phyloP scores from a whole-genome alignment of 352 stramenopile species.

The Phytopythium montanum region DNA sequence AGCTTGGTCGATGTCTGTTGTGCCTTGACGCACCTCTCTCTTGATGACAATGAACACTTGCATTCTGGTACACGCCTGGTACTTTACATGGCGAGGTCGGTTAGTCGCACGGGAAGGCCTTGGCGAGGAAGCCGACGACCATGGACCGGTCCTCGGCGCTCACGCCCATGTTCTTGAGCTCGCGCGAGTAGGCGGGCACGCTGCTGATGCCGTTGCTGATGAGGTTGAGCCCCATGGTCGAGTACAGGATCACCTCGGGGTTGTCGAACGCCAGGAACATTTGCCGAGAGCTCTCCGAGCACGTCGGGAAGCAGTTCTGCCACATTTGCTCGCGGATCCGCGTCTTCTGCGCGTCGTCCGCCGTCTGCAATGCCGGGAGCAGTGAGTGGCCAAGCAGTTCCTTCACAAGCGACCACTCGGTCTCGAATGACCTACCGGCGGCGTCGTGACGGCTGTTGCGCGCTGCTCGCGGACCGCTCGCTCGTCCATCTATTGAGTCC shows the following conservation, averaged over 20 bases:
- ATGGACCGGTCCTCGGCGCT: conserved; percentile 69
- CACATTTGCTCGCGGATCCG: conserved; percentile 70
- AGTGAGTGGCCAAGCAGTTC: neutral
- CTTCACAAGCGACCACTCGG: neutral
- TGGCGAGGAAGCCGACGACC: conserved; percentile 72
- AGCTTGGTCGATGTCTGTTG: neutral
- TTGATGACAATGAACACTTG: conserved; percentile 1
- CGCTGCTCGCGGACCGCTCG: conserved; percentile 8
- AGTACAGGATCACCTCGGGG: conserved; percentile 74
- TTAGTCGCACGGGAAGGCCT: conserved; percentile 68
- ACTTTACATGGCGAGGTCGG: conserved; percentile 4
- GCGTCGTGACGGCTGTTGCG: neutral
- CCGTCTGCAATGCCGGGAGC: conserved; percentile 15
- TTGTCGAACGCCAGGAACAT: conserved; percentile 74
- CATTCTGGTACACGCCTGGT: neutral
- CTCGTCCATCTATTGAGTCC: conserved; percentile 1
- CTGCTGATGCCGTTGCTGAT: conserved; percentile 84
- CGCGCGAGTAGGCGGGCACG: conserved; percentile 73
- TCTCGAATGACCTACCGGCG: neutral
- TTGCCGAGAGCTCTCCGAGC: conserved; percentile 62
- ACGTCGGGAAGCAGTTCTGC: conserved; percentile 79
- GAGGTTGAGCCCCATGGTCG: conserved; percentile 78
- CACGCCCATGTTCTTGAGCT: conserved; percentile 75
- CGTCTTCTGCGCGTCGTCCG: conserved; percentile 37
- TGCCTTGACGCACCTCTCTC: neutral